Evolutionary conservation across 352 stramenopile species (phyloP).

Genomic region (Halophytophthora polymorphica): DNA sequence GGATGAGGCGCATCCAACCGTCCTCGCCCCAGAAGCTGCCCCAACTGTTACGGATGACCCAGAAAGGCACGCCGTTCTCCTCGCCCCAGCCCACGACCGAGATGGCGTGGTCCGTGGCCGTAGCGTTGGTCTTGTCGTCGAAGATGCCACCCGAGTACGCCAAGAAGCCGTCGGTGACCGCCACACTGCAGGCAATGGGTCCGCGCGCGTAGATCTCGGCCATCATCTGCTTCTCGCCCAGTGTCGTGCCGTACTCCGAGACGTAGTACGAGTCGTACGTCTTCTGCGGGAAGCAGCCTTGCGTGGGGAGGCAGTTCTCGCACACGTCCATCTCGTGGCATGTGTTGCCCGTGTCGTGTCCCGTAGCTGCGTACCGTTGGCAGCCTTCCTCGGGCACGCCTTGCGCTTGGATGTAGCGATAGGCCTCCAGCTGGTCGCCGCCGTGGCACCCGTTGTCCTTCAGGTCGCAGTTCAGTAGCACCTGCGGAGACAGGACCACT

Average conservation of each 20-base stretch:
- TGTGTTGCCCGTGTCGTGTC: constrained; percentile 86
- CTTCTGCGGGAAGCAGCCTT: constrained; percentile 87
- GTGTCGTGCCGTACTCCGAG: constrained; percentile 91
- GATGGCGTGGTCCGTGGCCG: constrained; percentile 89
- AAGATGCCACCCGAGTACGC: constrained; percentile 95
- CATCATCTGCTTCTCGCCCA: constrained; percentile 93
- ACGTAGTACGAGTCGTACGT: constrained; percentile 95
- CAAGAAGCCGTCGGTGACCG: constrained; percentile 85
- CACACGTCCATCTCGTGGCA: constrained; percentile 90
- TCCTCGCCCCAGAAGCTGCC: constrained; percentile 94
- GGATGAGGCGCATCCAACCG: constrained; percentile 93
- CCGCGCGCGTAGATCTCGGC: constrained; percentile 95
- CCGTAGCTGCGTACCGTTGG: constrained; percentile 91
- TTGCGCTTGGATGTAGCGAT: constrained; percentile 90
- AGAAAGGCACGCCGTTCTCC: constrained; percentile 87
- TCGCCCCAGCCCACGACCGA: constrained; percentile 95
- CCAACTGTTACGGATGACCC: constrained; percentile 96
- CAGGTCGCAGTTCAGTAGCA: constrained; percentile 88
- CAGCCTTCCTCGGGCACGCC: constrained; percentile 94
- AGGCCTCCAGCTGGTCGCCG: constrained; percentile 89
- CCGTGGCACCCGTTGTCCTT: constrained; percentile 91
- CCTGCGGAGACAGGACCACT: constrained; percentile 80
- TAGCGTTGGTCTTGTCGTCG: constrained; percentile 84
- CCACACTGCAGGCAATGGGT: constrained; percentile 92
- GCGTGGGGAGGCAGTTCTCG: constrained; percentile 85